Conservation (phyloP, 106 monocot species). For the Iris macrosiphon region DNA sequence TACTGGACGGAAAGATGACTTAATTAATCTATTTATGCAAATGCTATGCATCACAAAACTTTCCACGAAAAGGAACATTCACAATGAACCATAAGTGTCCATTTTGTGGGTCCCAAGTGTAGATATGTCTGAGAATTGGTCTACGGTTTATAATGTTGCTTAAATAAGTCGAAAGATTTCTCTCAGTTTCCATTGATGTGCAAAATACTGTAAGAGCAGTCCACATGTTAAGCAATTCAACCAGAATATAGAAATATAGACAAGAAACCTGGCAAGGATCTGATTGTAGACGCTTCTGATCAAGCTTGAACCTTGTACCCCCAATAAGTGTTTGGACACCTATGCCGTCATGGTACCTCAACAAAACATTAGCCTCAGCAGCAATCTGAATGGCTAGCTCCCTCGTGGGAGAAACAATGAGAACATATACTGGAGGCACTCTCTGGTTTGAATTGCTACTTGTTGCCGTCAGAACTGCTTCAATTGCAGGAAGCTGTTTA, state of each 20-base stretch:
- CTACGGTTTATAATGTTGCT: no score
- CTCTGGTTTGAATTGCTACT: slow-evolving; percentile 26
- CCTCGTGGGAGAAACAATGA: slow-evolving; percentile 86
- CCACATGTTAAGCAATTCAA: no score
- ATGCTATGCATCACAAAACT: no score
- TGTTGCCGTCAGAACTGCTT: slow-evolving; percentile 71
- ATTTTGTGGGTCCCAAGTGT: no score
- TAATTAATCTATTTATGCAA: no score
- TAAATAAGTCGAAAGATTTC: no score
- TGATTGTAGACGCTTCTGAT: slow-evolving; percentile 80
- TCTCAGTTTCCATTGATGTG: no score
- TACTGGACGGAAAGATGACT: no score
- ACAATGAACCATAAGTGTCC: no score
- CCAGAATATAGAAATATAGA: neutral
- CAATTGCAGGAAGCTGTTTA: slow-evolving; percentile 97
- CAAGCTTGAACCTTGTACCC: slow-evolving; percentile 93
- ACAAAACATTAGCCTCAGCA: slow-evolving; percentile 87
- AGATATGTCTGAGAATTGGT: no score
- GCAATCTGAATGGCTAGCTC: slow-evolving; percentile 93
- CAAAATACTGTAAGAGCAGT: no score
- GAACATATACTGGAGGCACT: slow-evolving; percentile 52
- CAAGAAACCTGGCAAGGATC: slow-evolving; percentile 84
- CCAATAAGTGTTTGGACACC: slow-evolving; percentile 84
- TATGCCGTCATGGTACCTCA: slow-evolving; percentile 66
- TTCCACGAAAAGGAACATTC: no score